Base-by-base conservation (phyloP, 805 yeast genomes). In the Candida maesae region DNA sequence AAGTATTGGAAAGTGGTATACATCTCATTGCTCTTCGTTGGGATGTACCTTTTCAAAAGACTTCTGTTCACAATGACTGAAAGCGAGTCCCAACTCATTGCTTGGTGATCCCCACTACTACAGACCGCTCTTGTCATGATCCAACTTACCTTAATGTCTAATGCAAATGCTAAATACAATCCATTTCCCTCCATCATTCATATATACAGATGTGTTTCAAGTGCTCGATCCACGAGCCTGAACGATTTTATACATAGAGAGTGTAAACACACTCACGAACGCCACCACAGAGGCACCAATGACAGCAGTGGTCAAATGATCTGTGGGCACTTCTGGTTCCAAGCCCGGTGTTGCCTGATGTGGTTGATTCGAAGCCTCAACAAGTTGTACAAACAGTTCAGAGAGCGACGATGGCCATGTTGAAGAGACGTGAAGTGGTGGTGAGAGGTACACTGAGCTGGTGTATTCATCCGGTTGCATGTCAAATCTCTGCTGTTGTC, bases 371-470 rank as follows among this genome's bases (percentile, higher is more conserved):
- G 98, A 95, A 0, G 95, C 93, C 50, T 88, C 95, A 0, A 90
- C 95, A 18, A 93, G 61, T 52, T 86, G 95, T 19, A 84, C 81
- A 58, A 91, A 85, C 16, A 93, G 66, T 51, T 95, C 98, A 46
- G 80, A 79, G 27, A 91, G 60, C 0, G 96, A 86, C 1, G 95
- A 75, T 2, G 86, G 73, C 99, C 99, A 93, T 11, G 80, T 73
- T 0, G 95, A 84, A 0, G 95, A 86, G 2, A 91, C 84, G 56
- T 93, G 98, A 47, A 93, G 63, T 0, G 99, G 99, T 4, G 93
- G 85, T 10, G 81, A 79, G 13, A 93, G 59, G 43, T 63, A 68
- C 6, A 89, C 61, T 5, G 74, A 70, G 21, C 86, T 68, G 0
- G 96, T 81, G 55, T 81, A 89, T 20, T 78, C 81, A 51, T 93